These are phyloP conservation scores for Phylloboletellus chloephorus DNA, from an alignment of 1,284 basidiomycete genomes.

Conservation along the genomic window DNA sequence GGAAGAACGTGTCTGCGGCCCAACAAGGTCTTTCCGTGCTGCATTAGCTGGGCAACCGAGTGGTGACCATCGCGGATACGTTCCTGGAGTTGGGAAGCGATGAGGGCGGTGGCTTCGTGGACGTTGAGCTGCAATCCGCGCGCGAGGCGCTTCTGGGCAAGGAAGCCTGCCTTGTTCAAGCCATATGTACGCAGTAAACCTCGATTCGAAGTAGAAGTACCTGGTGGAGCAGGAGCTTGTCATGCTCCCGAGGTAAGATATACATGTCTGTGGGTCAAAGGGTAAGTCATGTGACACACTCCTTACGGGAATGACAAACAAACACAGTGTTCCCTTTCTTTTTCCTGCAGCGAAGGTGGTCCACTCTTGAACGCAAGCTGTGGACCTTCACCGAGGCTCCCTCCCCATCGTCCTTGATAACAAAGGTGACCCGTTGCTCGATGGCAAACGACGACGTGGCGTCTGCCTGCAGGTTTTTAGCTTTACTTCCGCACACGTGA, in stretches of 20 bases:
- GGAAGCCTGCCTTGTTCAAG: slow-evolving; percentile 59
- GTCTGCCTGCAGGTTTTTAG: too few species aligned
- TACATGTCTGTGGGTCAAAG: slow-evolving; percentile 33
- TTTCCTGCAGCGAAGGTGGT: too few species aligned
- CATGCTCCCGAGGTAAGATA: slow-evolving; percentile 47
- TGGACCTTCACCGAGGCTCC: too few species aligned
- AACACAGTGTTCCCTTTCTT: too few species aligned
- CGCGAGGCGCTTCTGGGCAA: slow-evolving; percentile 93
- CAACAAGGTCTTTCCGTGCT: slow-evolving; percentile 83
- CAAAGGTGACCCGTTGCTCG: too few species aligned
- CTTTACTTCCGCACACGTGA: too few species aligned
- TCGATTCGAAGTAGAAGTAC: slow-evolving; percentile 24
- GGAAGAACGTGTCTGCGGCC: slow-evolving; percentile 90
- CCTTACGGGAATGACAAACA: slow-evolving; percentile 10
- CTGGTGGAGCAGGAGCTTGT: slow-evolving; percentile 51
- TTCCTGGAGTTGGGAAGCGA: slow-evolving; percentile 90
- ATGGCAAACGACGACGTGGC: too few species aligned
- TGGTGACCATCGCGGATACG: slow-evolving; percentile 91
- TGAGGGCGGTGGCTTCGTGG: slow-evolving; percentile 85
- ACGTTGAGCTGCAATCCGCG: slow-evolving; percentile 84
- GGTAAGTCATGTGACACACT: slow-evolving; percentile 14
- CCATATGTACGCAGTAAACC: not conserved
- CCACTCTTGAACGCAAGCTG: not conserved
- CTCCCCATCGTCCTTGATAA: too few species aligned
- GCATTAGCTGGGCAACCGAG: slow-evolving; percentile 88